Percentiles rank a stretch among this genome's conserved stretches.
Conservation (phyloP, 2,329 filamentous ascomycete species). For the Gyromitra esculenta region DNA sequence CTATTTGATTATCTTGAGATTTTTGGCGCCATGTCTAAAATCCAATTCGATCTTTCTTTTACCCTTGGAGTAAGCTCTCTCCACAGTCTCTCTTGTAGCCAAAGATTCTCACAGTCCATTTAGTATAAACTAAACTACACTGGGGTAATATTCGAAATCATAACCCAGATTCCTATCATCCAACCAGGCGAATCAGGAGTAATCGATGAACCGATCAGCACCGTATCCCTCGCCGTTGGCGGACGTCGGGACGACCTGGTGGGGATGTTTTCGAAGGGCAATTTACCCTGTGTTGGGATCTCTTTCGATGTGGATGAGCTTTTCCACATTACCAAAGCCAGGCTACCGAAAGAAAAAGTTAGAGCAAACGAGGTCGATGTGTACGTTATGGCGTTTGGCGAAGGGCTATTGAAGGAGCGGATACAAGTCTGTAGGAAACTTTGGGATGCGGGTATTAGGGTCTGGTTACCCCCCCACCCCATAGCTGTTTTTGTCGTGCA, state of each 20-base stretch:
- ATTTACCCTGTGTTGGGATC: constrained; percentile 88
- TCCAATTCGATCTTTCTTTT: constrained; percentile 89
- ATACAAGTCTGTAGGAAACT: constrained; percentile 79
- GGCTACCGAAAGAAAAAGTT: constrained; percentile 68
- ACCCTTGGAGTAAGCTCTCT: constrained; percentile 85
- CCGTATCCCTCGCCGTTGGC: constrained; percentile 84
- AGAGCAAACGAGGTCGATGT: constrained; percentile 82
- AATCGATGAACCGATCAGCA: constrained; percentile 81
- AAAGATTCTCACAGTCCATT: constrained; percentile 7
- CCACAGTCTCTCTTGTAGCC: constrained; percentile 67
- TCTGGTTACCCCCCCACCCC: constrained; percentile 58
- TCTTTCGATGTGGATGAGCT: constrained; percentile 96
- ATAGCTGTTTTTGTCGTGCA: not conserved
- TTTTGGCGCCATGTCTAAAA: constrained; percentile 74
- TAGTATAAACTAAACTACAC: constrained; percentile 76
- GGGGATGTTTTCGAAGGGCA: constrained; percentile 80
- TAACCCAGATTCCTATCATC: constrained; percentile 66
- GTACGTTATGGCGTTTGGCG: constrained; percentile 93
- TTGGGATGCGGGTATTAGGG: constrained; percentile 88
- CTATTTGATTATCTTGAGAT: constrained; percentile 83
- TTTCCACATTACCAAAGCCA: constrained; percentile 88
- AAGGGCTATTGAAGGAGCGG: constrained; percentile 81
- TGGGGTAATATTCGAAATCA: constrained; percentile 86
- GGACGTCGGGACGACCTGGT: constrained; percentile 93
- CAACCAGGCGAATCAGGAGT: constrained; percentile 63